Conservation (phyloP, 2,329 filamentous ascomycete genomes). For the Sphaerostilbella broomeana region DNA sequence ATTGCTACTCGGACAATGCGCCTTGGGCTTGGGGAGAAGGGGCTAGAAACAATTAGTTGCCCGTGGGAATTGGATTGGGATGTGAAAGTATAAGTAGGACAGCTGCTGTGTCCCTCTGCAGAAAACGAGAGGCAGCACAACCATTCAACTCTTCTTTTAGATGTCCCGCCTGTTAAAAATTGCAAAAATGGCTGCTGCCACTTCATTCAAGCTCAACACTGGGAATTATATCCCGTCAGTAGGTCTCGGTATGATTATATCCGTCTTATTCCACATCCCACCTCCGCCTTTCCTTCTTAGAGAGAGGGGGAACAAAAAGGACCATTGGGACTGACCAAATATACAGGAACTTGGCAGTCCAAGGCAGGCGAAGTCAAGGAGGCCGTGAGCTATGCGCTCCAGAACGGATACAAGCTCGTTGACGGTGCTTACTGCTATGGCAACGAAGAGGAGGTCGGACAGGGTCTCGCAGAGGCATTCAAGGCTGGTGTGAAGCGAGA, state of each 20-base stretch:
- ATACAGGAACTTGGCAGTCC: slow-evolving; percentile 59
- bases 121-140: too few relatives aligned
- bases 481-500: slow-evolving; percentile 63
- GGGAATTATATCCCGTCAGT: slow-evolving; percentile 57
- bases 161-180: too few relatives aligned
- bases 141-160: too few relatives aligned
- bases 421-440: slow-evolving; percentile 72
- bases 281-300: too few relatives aligned
- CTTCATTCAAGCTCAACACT: slow-evolving; percentile 56
- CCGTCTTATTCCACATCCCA: too few relatives aligned
- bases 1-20: too few relatives aligned
- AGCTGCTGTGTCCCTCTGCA: neutral
- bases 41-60: too few relatives aligned
- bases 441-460: slow-evolving; percentile 78
- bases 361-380: slow-evolving; percentile 50
- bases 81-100: neutral
- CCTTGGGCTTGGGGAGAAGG: too few relatives aligned
- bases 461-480: slow-evolving; percentile 68
- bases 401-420: slow-evolving; percentile 52
- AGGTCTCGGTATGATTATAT: slow-evolving; percentile 47
- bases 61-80: too few relatives aligned
- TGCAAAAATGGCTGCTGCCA: slow-evolving; percentile 44
- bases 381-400: slow-evolving; percentile 54
- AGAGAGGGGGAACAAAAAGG: neutral
- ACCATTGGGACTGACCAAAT: neutral